These are phyloP conservation scores for Perilla frutescens DNA, from an alignment of 257 asterid species.

Conservation along the genomic window DNA sequence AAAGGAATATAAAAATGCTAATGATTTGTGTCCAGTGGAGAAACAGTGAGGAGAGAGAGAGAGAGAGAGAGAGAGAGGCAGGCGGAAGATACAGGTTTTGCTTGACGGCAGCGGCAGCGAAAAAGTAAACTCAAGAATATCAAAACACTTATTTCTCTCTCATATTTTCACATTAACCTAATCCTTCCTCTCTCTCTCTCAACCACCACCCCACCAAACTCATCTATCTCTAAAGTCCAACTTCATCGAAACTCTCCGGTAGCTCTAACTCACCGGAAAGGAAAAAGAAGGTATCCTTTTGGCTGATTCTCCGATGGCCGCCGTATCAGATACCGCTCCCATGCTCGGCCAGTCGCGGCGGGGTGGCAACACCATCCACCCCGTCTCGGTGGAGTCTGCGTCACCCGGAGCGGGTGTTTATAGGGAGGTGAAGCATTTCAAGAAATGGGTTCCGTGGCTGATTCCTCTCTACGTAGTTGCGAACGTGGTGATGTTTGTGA, in stretches of 20 bases:
- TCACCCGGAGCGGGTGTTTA: constrained; percentile 23
- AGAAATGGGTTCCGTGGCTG: constrained; percentile 77
- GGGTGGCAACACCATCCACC: constrained; percentile 59
- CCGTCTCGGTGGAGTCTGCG: constrained; percentile 47
- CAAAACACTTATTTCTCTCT: background rate
- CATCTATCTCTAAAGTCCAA: background rate
- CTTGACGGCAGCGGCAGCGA: background rate
- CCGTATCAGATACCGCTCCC: constrained; percentile 48
- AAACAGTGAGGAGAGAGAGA: background rate
- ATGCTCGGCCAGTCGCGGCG: constrained; percentile 53
- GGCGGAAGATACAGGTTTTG: constrained; percentile 16
- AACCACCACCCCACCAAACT: constrained; percentile 34
- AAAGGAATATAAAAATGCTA: background rate
- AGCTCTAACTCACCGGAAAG: background rate
- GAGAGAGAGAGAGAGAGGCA: too few relatives aligned
- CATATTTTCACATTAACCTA: constrained; percentile 30
- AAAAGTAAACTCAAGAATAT: constrained; percentile 16
- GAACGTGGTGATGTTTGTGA: constrained; percentile 65
- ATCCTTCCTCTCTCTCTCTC: constrained; percentile 17
- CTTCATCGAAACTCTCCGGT: background rate
- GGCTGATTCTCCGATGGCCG: constrained; percentile 44
- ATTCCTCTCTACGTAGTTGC: constrained; percentile 67
- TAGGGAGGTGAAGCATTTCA: constrained; percentile 64
- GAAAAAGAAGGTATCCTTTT: background rate
- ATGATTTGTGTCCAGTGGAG: background rate